Base-by-base conservation (phyloP, 2,329 filamentous ascomycete species). In the Penicillium sp. region DNA sequence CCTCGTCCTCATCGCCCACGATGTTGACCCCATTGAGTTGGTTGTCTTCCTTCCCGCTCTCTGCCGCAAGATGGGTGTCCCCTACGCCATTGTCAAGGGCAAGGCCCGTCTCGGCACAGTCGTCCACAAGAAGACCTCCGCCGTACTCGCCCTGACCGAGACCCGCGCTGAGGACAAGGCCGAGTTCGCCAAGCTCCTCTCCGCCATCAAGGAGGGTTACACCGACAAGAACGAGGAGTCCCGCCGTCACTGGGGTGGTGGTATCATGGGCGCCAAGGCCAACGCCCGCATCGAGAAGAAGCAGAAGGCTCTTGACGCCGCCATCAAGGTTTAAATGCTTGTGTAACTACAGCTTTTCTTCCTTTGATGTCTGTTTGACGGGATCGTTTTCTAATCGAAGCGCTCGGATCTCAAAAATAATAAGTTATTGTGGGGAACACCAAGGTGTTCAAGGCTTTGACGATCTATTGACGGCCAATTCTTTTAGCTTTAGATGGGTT, bases 41-140 rank as follows among this genome's bases (percentile, higher is more conserved):
- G 95, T 99, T 74, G 91, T 99, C 81, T 99, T 96, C 89, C 87
- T 99, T 65, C 94, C 94, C 69, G 92, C 94, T 73, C 90, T 99
- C 69, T 99, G 94, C 90, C 90, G 93, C 82, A 99, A 99, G 90
- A 99, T 99, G 93, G 95, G 95, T 82, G 88, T 97, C 71, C 94
- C 95, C 65, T 99, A 97, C 80, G 94, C 92, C 76, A 97, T 99
- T 72, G 87, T 99, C 77, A 99, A 99, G 90, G 94, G 94, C 84
- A 99, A 99, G 90, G 94, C 94, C 69, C 88, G 94, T 82, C 90
- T 99, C 73, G 94, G 94, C 71, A 97, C 94, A 61, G 93, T 99
- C 70, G 93, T 99, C 68, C 93, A 99, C 89, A 97, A 99, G 89
- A 99, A 99, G 94, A 99, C 94, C 68, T 91, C 94, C 69, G 94